Evolutionary conservation across 331 rosid genomes (phyloP), one percentile per base, ranked within the genome.

Genomic region (Quercus lobata): DNA sequence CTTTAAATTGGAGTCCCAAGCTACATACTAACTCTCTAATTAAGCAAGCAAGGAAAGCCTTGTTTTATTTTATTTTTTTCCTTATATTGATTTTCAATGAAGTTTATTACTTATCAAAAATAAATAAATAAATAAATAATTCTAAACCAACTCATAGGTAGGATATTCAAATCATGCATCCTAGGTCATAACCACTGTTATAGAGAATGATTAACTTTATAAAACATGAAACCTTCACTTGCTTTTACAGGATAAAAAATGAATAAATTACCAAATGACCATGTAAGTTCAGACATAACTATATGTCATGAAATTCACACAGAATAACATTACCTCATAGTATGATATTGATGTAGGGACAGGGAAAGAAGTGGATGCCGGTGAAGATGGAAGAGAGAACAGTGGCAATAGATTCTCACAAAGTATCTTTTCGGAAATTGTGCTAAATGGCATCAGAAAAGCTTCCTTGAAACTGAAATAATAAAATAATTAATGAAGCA

Each of bases 401-500:
- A 95, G 89, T 5, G 96, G 92, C 76, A 93, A 75, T 75, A 90
- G 78, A 83, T 93, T 97, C 88, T 89, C 88, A 74, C 97, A 90
- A 29, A 83, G 81, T 85, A 95, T 88, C 84, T 90, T 95, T 80
- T 80, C 86, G 34, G 98, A 93, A 69, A 93, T 90, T 65, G 94
- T 88, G 81, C 86, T 88, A 41, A 90, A 93, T 72, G 98, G 99
- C 96, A 88, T 95, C 79, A 88, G 85, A 84, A 95, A 93, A 80
- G 99, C 96, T 85, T 95, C 97, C 86, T 87, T 88, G 73, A 95
- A 95, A 91, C 99, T 95, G 93, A 80, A 90, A 75, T 30, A 66
- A 69, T 25, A 44, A 65, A 77, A 52, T 58, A 85, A 80, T 76
- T 73, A 80, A 46, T 80, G 71, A 71, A 41, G 73, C 71, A 73